phyloP scores from a whole-genome alignment of 306 rosid genomes.

The Cicer bijugum region DNA sequence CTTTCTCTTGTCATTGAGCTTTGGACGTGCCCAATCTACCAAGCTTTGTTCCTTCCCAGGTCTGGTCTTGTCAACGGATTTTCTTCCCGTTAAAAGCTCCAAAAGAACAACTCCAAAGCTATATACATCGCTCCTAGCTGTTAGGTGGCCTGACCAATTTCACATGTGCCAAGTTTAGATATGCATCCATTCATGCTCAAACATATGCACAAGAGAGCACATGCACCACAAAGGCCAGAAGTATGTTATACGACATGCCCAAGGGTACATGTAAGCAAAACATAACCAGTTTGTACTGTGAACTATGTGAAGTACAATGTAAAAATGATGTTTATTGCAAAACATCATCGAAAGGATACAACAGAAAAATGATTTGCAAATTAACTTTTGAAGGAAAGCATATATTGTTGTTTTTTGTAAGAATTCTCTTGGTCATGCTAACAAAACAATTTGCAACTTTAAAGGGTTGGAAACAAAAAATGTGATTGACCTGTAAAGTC shows the following conservation, averaged over 20 bases:
- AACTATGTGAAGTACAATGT: conserved; percentile 2
- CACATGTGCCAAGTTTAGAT: conserved; percentile 46
- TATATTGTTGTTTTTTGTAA: not conserved
- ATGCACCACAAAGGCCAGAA: conserved; percentile 24
- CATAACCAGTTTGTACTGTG: conserved; percentile 1
- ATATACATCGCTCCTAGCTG: conserved; percentile 97
- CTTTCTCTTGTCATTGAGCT: conserved; percentile 96
- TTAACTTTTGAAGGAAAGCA: conserved; percentile 12
- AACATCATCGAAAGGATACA: conserved; percentile 24
- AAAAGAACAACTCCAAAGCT: conserved; percentile 98
- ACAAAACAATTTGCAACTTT: conserved; percentile 22
- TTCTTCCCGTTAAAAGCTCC: conserved; percentile 96
- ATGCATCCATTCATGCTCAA: conserved; percentile 27
- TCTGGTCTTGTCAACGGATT: conserved; percentile 92
- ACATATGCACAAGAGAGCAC: conserved; percentile 22
- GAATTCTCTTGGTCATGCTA: not conserved
- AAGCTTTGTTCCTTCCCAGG: conserved; percentile 95
- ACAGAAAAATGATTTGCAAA: conserved; percentile 19
- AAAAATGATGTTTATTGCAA: not conserved
- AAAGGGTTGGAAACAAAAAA: conserved; percentile 14
- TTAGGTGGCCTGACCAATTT: conserved; percentile 84
- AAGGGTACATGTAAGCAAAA: conserved; percentile 20
- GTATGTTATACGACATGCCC: conserved; percentile 28
- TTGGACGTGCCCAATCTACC: conserved; percentile 99
- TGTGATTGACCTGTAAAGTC: not conserved